phyloP scores from a whole-genome alignment of 2,329 filamentous ascomycete species.

The Lomentospora prolificans region DNA sequence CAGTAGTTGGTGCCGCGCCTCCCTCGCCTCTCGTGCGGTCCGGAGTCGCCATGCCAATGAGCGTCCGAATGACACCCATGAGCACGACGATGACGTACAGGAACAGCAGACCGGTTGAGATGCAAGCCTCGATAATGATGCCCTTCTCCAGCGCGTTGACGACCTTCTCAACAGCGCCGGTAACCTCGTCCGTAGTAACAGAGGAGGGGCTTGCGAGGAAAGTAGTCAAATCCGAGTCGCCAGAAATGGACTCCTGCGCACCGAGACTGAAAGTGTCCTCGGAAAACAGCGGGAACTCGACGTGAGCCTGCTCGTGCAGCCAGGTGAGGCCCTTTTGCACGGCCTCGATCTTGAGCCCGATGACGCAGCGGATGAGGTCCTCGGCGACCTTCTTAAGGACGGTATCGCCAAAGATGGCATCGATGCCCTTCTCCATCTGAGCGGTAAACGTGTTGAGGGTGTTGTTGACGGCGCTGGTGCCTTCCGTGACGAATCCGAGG shows the following conservation, averaged over 20 bases:
- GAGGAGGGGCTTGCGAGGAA: constrained; percentile 72
- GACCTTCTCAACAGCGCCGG: constrained; percentile 62
- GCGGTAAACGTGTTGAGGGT: constrained; percentile 77
- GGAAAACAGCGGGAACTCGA: constrained; percentile 68
- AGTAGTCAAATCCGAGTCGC: constrained; percentile 49
- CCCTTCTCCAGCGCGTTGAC: constrained; percentile 54
- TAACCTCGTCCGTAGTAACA: constrained; percentile 72
- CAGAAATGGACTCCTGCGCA: constrained; percentile 50
- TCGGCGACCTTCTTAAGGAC: constrained; percentile 68
- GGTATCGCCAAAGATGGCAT: constrained; percentile 72
- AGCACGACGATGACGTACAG: constrained; percentile 72
- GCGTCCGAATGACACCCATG: constrained; percentile 59
- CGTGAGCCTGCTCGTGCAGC: constrained; percentile 78
- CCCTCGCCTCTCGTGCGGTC: constrained; percentile 43
- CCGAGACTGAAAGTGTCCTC: constrained; percentile 79
- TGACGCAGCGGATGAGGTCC: constrained; percentile 76
- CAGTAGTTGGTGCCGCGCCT: background rate
- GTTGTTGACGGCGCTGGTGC: constrained; percentile 71
- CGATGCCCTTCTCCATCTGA: constrained; percentile 64
- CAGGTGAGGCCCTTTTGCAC: constrained; percentile 87
- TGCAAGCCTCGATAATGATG: constrained; percentile 69
- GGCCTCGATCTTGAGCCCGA: constrained; percentile 74
- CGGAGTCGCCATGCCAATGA: constrained; percentile 48
- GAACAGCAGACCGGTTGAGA: constrained; percentile 63
- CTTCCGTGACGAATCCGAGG: constrained; percentile 77